Percentiles rank a stretch among this genome's conserved stretches.
Evolutionary conservation across 139 green algal species (phyloP).

Genomic region (Volvox reticuliferus): DNA sequence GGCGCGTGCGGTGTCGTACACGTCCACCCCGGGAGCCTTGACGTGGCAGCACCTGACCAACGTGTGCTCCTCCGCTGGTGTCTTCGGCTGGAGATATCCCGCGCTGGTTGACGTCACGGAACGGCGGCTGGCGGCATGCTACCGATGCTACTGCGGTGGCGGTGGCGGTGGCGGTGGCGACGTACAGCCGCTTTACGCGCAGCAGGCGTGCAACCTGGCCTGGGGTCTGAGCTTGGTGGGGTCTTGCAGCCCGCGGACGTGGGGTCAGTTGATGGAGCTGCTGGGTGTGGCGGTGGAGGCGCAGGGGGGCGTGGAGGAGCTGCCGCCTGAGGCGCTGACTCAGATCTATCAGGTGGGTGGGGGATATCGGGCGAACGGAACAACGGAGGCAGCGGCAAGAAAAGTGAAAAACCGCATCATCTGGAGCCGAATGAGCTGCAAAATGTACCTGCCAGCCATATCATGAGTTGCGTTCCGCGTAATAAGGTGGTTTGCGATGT

Average conservation of each 20-base stretch:
- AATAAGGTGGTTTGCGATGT: too few relatives aligned
- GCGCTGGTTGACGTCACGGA: conserved; percentile 1
- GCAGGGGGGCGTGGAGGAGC: conserved; percentile 44
- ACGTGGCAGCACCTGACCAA: conserved; percentile 42
- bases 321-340: conserved; percentile 69
- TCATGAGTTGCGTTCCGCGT: too few relatives aligned
- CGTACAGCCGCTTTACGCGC: conserved; percentile 52
- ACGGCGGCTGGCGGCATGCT: neutral
- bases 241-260: conserved; percentile 33
- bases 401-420: too few relatives aligned
- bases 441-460: too few relatives aligned
- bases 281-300: conserved; percentile 25
- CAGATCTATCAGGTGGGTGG: conserved; percentile 58
- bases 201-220: conserved; percentile 74
- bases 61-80: conserved; percentile 4
- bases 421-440: too few relatives aligned
- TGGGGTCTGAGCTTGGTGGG: conserved; percentile 69
- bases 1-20: neutral
- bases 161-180: neutral
- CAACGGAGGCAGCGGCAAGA: too few relatives aligned
- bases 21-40: neutral
- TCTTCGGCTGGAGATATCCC: conserved; percentile 30
- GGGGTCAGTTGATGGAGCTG: conserved; percentile 44
- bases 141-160: neutral
- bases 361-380: too few relatives aligned